Percentiles rank a stretch among this genome's conserved stretches.
phyloP scores from a whole-genome alignment of 2,329 filamentous ascomycete genomes.

The Ciborinia camelliae region DNA sequence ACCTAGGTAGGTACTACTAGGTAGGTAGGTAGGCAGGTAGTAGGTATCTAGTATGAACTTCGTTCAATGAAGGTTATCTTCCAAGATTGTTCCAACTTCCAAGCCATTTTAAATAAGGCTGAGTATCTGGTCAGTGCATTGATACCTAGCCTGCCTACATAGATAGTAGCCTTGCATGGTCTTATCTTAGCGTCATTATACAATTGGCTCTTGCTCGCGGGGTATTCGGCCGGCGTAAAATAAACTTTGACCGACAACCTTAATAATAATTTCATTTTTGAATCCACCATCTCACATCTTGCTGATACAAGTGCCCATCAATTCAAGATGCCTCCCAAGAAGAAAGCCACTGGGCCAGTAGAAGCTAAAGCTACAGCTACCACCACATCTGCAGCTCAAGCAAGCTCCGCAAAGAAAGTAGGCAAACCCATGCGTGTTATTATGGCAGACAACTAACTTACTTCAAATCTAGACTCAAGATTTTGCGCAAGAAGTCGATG shows the following conservation, averaged over 20 bases:
- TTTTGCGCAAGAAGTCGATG: slow-evolving; percentile 2
- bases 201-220: slow-evolving; percentile 12
- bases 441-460: slow-evolving; percentile 1
- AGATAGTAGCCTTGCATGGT: slow-evolving; percentile 13
- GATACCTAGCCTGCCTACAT: neutral
- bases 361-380: slow-evolving; percentile 1
- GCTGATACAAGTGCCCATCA: neutral
- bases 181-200: slow-evolving; percentile 6
- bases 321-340: slow-evolving; percentile 21
- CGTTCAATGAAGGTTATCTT: no score
- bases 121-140: neutral
- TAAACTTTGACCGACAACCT: slow-evolving; percentile 10
- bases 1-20: no score
- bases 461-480: slow-evolving; percentile 9
- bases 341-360: slow-evolving; percentile 16
- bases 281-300: slow-evolving; percentile 1
- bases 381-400: neutral
- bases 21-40: no score
- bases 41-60: no score
- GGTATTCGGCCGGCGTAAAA: slow-evolving; percentile 8
- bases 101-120: neutral
- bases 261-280: slow-evolving; percentile 15
- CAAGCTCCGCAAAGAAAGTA: slow-evolving; percentile 6
- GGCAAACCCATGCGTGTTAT: neutral
- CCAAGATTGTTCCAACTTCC: no score